Percentiles rank a stretch among this genome's conserved stretches.
Conservation (phyloP, 225 moss, liverwort and hornwort species). For the Pleurozium schreberi region DNA sequence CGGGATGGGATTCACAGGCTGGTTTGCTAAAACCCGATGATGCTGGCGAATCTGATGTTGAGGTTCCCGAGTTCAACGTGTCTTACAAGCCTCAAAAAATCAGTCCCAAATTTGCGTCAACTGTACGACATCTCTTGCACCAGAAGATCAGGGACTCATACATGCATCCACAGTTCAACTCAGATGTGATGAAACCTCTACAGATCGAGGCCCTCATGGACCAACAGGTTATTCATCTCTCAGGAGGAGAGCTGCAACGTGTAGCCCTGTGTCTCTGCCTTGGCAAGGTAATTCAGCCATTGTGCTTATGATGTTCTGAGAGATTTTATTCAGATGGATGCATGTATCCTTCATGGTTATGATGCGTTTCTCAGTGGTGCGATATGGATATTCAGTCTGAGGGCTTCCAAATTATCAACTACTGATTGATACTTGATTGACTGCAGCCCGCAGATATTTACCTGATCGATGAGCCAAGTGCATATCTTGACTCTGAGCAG, state of each 20-base stretch:
- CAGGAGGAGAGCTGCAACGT: constrained; percentile 94
- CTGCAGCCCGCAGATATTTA: constrained; percentile 95
- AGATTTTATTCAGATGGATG: not conserved
- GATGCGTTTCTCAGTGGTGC: not conserved
- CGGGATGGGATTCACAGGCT: constrained; percentile 37
- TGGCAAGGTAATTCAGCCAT: constrained; percentile 59
- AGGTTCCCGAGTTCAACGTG: constrained; percentile 94
- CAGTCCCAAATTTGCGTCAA: constrained; percentile 74
- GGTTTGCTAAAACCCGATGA: constrained; percentile 87
- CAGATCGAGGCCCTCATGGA: constrained; percentile 89
- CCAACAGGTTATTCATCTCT: constrained; percentile 82
- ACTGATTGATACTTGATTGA: not conserved
- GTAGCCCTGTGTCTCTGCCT: constrained; percentile 90
- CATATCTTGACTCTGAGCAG: constrained; percentile 96
- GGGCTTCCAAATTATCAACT: not conserved
- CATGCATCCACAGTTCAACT: constrained; percentile 95
- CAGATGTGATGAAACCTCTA: constrained; percentile 93
- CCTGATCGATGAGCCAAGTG: constrained; percentile 94
- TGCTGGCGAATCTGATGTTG: constrained; percentile 34
- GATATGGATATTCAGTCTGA: not conserved
- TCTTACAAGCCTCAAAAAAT: constrained; percentile 98
- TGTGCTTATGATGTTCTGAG: not conserved
- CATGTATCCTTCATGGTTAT: not conserved
- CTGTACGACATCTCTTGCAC: constrained; percentile 71
- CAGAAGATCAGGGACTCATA: constrained; percentile 84